phyloP scores from a whole-genome alignment of 345 rosid genomes.

The Mercurialis annua region DNA sequence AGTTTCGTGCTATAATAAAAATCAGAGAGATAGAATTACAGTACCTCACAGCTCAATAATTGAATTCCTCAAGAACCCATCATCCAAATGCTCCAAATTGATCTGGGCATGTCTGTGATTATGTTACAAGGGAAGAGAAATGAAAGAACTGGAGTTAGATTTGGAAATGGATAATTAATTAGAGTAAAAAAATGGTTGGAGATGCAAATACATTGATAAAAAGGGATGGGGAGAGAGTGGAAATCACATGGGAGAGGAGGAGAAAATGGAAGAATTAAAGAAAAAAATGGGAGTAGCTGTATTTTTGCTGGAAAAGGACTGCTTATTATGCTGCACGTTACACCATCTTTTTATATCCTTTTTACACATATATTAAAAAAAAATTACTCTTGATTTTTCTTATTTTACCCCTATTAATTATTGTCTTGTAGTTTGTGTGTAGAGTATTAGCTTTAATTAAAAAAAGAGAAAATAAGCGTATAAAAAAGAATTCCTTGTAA shows the following conservation, averaged over 20 bases:
- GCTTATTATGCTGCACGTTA: slow-evolving; percentile 22
- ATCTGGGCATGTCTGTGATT: slow-evolving; percentile 23
- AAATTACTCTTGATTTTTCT: too few relatives aligned
- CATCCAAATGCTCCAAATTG: slow-evolving; percentile 31
- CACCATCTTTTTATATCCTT: neutral
- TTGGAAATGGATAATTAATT: slow-evolving; percentile 8
- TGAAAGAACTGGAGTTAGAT: slow-evolving; percentile 25
- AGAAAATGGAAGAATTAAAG: neutral
- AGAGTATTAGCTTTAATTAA: too few relatives aligned
- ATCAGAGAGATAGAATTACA: neutral
- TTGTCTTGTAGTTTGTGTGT: too few relatives aligned
- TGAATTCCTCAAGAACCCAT: slow-evolving; percentile 35
- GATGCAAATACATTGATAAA: neutral
- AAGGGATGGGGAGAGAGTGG: slow-evolving; percentile 2
- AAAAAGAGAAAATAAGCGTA: slow-evolving; percentile 16
- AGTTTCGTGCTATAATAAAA: slow-evolving; percentile 1
- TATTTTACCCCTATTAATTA: too few relatives aligned
- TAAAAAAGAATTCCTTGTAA: too few relatives aligned
- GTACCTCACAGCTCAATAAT: slow-evolving; percentile 27
- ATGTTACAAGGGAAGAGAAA: neutral
- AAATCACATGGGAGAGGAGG: slow-evolving; percentile 28
- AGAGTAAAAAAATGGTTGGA: too few relatives aligned
- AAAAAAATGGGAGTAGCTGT: slow-evolving; percentile 26
- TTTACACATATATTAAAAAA: too few relatives aligned
- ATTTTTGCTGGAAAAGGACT: slow-evolving; percentile 35